Evolutionary conservation across 768 basidiomycete species (phyloP).

Genomic region (Gelatoporia subvermispora): DNA sequence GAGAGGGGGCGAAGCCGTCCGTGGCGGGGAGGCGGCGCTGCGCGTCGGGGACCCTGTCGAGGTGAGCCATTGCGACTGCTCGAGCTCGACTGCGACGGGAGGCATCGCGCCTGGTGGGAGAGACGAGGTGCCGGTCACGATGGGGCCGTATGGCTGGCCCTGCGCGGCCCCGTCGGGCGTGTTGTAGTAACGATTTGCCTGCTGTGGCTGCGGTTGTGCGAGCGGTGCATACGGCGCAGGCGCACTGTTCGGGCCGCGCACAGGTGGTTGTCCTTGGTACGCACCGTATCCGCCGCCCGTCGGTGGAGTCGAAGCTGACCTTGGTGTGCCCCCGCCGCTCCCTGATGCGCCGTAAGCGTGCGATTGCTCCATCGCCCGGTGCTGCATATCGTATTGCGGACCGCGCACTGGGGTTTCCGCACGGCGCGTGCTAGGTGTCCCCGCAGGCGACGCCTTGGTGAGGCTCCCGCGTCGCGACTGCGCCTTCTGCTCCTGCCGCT

Average conservation of each 20-base stretch:
- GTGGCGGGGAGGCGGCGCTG: slow-evolving; percentile 27
- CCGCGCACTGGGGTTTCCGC: slow-evolving; percentile 86
- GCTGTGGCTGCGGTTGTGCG: slow-evolving; percentile 28
- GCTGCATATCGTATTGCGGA: slow-evolving; percentile 93
- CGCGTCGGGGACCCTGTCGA: slow-evolving; percentile 25
- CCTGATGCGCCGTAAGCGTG: slow-evolving; percentile 36
- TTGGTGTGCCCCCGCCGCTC: slow-evolving; percentile 4
- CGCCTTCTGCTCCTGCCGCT: slow-evolving; percentile 42
- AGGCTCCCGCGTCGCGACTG: slow-evolving; percentile 46
- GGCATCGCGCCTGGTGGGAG: slow-evolving; percentile 62
- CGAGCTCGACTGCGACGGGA: slow-evolving; percentile 37
- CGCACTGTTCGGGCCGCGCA: slow-evolving; percentile 1
- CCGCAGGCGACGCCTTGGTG: slow-evolving; percentile 55
- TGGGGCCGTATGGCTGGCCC: slow-evolving; percentile 20
- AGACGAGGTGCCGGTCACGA: slow-evolving; percentile 31
- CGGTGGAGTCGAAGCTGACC: slow-evolving; percentile 21
- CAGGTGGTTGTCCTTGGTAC: slow-evolving; percentile 4
- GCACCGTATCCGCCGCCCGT: slow-evolving; percentile 1
- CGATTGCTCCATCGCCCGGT: slow-evolving; percentile 89
- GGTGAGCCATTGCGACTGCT: slow-evolving; percentile 23
- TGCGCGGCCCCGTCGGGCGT: slow-evolving; percentile 31
- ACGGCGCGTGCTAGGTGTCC: slow-evolving; percentile 48
- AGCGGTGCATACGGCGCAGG: slow-evolving; percentile 19
- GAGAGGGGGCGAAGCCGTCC: slow-evolving; percentile 22
- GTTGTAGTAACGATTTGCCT: slow-evolving; percentile 25